These are phyloP conservation scores for Pascua sp. DNA, from an alignment of 1,284 basidiomycete species.

Conservation along the genomic window DNA sequence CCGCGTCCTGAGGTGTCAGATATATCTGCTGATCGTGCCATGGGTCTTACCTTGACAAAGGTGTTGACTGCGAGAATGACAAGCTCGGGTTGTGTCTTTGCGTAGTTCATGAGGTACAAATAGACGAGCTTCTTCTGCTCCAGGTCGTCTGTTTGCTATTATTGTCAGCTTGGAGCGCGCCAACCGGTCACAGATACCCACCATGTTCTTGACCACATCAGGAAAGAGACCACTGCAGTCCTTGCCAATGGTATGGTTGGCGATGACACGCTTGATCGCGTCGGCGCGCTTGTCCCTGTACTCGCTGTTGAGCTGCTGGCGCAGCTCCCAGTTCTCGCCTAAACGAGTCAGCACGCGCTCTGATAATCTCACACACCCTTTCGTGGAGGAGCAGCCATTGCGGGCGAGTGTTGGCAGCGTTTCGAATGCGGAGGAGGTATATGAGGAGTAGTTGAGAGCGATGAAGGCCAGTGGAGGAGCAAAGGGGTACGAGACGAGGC, in stretches of 20 bases:
- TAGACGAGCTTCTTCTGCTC: conserved; percentile 71
- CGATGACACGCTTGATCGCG: conserved; percentile 95
- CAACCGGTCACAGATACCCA: conserved; percentile 6
- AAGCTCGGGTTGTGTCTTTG: conserved; percentile 93
- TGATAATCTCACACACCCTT: conserved; percentile 21
- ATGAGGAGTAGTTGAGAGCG: background rate
- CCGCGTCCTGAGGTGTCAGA: conserved; percentile 66
- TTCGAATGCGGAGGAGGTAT: background rate
- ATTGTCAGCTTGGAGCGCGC: conserved; percentile 5
- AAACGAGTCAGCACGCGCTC: background rate
- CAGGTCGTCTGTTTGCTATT: conserved; percentile 52
- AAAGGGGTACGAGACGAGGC: too few relatives aligned
- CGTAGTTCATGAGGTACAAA: conserved; percentile 97
- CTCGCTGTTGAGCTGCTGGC: conserved; percentile 91
- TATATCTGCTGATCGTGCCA: background rate
- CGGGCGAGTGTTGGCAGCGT: too few relatives aligned
- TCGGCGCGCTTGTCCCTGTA: conserved; percentile 94
- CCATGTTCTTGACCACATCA: conserved; percentile 98
- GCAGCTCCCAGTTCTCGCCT: conserved; percentile 91
- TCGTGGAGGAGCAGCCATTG: conserved; percentile 31
- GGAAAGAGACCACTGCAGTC: conserved; percentile 95
- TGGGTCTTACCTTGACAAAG: conserved; percentile 65
- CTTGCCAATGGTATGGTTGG: conserved; percentile 94
- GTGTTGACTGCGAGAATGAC: conserved; percentile 99
- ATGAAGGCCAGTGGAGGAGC: too few relatives aligned